phyloP scores from a whole-genome alignment of 2,329 filamentous ascomycete genomes.

The Trichocomaceae sp. region DNA sequence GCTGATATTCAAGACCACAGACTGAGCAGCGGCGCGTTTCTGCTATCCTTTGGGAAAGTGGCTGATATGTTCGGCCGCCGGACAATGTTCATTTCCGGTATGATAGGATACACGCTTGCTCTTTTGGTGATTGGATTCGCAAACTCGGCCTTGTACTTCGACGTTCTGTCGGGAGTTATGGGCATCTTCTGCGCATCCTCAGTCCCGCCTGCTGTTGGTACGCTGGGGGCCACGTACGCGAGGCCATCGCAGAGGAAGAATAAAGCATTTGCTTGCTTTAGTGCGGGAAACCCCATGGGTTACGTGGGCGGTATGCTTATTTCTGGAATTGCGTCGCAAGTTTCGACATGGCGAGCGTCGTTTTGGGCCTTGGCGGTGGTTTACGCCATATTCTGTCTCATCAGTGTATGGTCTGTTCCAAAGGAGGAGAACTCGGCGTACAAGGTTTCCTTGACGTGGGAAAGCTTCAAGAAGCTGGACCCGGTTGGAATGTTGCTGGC shows the following conservation, averaged over 20 bases:
- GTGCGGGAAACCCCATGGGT: conserved; percentile 51
- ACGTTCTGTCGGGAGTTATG: conserved; percentile 57
- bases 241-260: conserved; percentile 58
- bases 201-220: conserved; percentile 58
- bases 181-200: conserved; percentile 60
- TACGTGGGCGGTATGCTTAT: conserved; percentile 55
- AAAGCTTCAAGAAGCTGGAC: conserved; percentile 54
- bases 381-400: conserved; percentile 53
- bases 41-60: conserved; percentile 60
- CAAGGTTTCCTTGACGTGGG: conserved; percentile 39
- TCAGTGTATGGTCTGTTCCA: conserved; percentile 58
- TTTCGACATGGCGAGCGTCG: conserved; percentile 58
- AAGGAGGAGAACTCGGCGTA: conserved; percentile 45
- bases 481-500: conserved; percentile 55
- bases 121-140: conserved; percentile 55
- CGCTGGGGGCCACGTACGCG: conserved; percentile 58
- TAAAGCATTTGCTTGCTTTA: conserved; percentile 57
- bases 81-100: conserved; percentile 52
- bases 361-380: conserved; percentile 59
- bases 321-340: conserved; percentile 54
- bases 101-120: conserved; percentile 54
- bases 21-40: conserved; percentile 57
- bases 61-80: conserved; percentile 62
- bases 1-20: conserved; percentile 24
- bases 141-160: conserved; percentile 51